Evolutionary conservation across 129 eudicot species (phyloP).

Genomic region (Artemisia tridentata): DNA sequence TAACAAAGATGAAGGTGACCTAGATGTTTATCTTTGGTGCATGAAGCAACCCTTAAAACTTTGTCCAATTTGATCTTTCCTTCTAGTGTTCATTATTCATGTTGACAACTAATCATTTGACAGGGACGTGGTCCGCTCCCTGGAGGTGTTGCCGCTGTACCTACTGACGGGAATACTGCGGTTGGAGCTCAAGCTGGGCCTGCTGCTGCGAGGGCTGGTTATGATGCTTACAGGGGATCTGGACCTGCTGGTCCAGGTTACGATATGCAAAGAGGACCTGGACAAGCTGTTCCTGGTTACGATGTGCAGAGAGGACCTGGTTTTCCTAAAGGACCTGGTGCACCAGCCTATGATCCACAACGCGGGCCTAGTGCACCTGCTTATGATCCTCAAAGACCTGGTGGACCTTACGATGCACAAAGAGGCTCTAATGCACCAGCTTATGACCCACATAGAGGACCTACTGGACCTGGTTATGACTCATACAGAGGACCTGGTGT

Average conservation of each 20-base stretch:
- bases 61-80: conserved; percentile 6
- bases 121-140: conserved; percentile 54
- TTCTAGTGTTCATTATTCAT: not conserved
- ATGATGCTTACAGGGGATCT: conserved; percentile 37
- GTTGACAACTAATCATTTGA: conserved; percentile 16
- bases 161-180: conserved; percentile 38
- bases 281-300: conserved; percentile 42
- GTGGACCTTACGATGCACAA: conserved; percentile 42
- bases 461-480: conserved; percentile 41
- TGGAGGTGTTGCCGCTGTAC: conserved; percentile 38
- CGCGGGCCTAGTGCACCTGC: conserved; percentile 44
- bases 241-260: conserved; percentile 8
- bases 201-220: conserved; percentile 41
- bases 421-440: conserved; percentile 42
- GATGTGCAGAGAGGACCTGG: conserved; percentile 28
- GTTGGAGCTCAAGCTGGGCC: conserved; percentile 47
- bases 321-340: conserved; percentile 42
- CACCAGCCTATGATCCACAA: conserved; percentile 25
- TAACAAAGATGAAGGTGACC: not conserved
- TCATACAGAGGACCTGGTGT: conserved; percentile 35
- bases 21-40: not conserved
- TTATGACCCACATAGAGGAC: conserved; percentile 57
- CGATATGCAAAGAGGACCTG: conserved; percentile 28
- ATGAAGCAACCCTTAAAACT: not conserved
- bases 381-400: conserved; percentile 35